Evolutionary conservation across 345 rosid genomes (phyloP).

Genomic region (Heritiera littoralis): DNA sequence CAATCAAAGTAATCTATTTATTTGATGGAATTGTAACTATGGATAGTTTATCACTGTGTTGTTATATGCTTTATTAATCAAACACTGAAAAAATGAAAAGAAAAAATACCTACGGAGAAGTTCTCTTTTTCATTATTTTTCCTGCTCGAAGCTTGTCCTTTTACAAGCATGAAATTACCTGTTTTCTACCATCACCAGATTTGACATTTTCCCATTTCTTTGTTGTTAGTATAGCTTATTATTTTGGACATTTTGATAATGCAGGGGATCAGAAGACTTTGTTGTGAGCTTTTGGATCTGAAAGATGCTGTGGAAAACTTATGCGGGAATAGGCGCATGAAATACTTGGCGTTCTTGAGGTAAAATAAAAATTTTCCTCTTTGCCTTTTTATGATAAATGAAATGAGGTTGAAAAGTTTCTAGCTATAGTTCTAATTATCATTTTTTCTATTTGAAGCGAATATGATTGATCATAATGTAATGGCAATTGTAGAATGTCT

Average conservation of each 20-base stretch:
- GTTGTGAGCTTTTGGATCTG: conserved; percentile 96
- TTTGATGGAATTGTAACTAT: background rate
- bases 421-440: background rate
- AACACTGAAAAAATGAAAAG: background rate
- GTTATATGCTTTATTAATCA: background rate
- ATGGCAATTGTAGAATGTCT: conserved; percentile 60
- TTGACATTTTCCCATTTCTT: background rate
- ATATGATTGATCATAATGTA: conserved; percentile 8
- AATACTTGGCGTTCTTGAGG: conserved; percentile 89
- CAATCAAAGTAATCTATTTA: background rate
- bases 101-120: background rate
- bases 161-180: background rate
- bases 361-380: conserved; percentile 23
- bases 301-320: conserved; percentile 94
- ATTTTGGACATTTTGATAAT: conserved; percentile 17
- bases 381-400: background rate
- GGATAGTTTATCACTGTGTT: background rate
- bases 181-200: background rate
- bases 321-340: conserved; percentile 77
- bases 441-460: background rate
- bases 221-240: background rate
- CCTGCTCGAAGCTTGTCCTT: background rate
- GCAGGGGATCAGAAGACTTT: conserved; percentile 90
- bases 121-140: background rate
- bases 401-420: conserved; percentile 4